Conservation (phyloP, 805 yeast species). For the Saccharomyces mikatae region DNA sequence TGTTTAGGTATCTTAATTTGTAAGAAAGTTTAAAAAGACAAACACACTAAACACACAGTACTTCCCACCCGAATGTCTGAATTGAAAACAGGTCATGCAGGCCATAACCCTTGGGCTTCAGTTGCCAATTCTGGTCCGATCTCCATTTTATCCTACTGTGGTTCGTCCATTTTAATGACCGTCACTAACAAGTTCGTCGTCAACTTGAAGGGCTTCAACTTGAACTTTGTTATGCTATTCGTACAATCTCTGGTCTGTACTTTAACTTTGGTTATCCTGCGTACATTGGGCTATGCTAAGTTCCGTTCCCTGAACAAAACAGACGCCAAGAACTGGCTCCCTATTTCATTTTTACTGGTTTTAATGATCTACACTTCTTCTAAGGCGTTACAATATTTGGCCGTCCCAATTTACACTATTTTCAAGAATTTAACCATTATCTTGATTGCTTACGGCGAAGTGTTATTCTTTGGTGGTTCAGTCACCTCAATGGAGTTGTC, state of each 20-base stretch:
- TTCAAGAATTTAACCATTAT: conserved; percentile 93
- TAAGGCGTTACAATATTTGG: conserved; percentile 79
- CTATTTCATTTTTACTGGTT: conserved; percentile 80
- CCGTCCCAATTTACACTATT: conserved; percentile 91
- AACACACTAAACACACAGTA: neutral
- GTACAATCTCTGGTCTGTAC: conserved; percentile 82
- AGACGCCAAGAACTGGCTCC: conserved; percentile 92
- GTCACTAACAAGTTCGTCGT: conserved; percentile 88
- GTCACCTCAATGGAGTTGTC: conserved; percentile 82
- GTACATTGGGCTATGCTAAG: conserved; percentile 62
- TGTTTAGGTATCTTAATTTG: neutral
- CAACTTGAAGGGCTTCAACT: conserved; percentile 52
- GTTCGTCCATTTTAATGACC: conserved; percentile 88
- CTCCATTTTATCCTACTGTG: conserved; percentile 72
- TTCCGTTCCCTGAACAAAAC: conserved; percentile 73
- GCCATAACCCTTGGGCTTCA: neutral
- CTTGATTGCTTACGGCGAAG: conserved; percentile 95
- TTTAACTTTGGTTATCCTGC: conserved; percentile 57
- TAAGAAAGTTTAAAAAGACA: neutral
- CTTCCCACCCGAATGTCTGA: conserved; percentile 21
- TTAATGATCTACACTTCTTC: conserved; percentile 91
- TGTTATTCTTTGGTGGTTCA: conserved; percentile 86
- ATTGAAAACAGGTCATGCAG: conserved; percentile 17
- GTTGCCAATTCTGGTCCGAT: conserved; percentile 39
- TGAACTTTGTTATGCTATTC: conserved; percentile 80